Percentiles rank a stretch among this genome's conserved stretches.
These are phyloP conservation scores for Neonectria coccinea DNA, from an alignment of 2,329 filamentous ascomycete species.

Conservation along the genomic window DNA sequence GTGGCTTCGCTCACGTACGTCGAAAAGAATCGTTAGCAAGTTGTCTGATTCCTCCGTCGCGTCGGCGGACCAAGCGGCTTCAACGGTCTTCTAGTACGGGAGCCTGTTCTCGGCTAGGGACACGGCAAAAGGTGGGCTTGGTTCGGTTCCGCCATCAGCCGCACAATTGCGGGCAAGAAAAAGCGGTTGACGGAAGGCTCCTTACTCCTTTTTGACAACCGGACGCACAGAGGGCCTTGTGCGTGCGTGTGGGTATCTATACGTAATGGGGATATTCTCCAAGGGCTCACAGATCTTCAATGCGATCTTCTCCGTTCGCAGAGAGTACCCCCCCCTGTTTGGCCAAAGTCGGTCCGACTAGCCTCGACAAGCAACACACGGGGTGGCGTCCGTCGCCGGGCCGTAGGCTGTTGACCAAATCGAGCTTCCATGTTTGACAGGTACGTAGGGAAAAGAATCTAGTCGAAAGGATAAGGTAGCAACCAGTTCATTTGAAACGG, in stretches of 20 bases:
- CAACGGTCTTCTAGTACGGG: background rate
- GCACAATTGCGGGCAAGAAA: background rate
- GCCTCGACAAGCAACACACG: too few species aligned
- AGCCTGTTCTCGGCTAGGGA: background rate
- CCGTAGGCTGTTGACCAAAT: too few species aligned
- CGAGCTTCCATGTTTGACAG: too few species aligned
- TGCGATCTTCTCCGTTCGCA: background rate
- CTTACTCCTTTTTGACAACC: background rate
- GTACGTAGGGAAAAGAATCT: too few species aligned
- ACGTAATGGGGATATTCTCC: background rate
- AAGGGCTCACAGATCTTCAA: background rate
- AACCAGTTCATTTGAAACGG: background rate
- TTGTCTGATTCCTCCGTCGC: background rate
- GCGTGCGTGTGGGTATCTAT: background rate
- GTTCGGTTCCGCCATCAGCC: background rate
- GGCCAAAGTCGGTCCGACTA: too few species aligned
- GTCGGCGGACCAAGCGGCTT: background rate
- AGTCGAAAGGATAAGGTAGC: too few species aligned
- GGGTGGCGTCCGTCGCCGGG: too few species aligned
- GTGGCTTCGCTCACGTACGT: background rate
- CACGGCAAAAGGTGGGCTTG: background rate
- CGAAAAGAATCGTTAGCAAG: background rate
- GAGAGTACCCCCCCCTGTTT: background rate
- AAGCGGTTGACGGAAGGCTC: background rate
- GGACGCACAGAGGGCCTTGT: background rate